phyloP scores from a whole-genome alignment of 768 basidiomycete species.

The Dentipellis fragilis region DNA sequence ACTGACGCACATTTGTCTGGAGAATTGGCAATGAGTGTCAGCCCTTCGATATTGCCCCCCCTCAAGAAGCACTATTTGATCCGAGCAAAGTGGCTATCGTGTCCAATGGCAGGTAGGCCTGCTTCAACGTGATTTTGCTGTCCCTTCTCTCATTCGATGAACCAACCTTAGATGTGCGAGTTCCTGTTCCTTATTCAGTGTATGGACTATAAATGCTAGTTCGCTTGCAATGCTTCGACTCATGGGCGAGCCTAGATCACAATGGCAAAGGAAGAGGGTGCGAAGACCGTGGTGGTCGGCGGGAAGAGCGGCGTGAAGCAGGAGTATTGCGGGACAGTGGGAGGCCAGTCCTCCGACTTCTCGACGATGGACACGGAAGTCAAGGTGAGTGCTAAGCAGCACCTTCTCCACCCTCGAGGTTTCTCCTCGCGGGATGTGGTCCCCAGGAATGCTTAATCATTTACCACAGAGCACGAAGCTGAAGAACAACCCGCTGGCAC shows the following conservation, averaged over 20 bases:
- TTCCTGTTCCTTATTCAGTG: slow-evolving; percentile 20
- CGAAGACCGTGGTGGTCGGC: slow-evolving; percentile 47
- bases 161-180: slow-evolving; percentile 14
- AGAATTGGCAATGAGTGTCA: slow-evolving; percentile 26
- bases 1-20: not conserved
- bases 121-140: slow-evolving; percentile 38
- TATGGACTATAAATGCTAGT: slow-evolving; percentile 9
- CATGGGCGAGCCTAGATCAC: slow-evolving; percentile 35
- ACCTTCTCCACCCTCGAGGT: not conserved
- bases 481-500: slow-evolving; percentile 44
- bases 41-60: slow-evolving; percentile 26
- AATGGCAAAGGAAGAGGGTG: slow-evolving; percentile 49
- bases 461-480: slow-evolving; percentile 33
- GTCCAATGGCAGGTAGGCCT: slow-evolving; percentile 44
- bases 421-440: not conserved
- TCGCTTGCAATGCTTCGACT: not conserved
- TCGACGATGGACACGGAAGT: slow-evolving; percentile 50
- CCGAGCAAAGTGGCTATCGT: slow-evolving; percentile 40
- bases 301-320: slow-evolving; percentile 37
- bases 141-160: slow-evolving; percentile 21
- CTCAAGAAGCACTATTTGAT: slow-evolving; percentile 36
- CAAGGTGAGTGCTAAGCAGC: slow-evolving; percentile 31
- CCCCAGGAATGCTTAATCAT: not conserved
- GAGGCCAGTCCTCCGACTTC: slow-evolving; percentile 52
- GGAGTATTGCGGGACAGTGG: slow-evolving; percentile 53